Base-by-base conservation (phyloP, 169 alveolate genomes). In the Plasmodium adleri region DNA sequence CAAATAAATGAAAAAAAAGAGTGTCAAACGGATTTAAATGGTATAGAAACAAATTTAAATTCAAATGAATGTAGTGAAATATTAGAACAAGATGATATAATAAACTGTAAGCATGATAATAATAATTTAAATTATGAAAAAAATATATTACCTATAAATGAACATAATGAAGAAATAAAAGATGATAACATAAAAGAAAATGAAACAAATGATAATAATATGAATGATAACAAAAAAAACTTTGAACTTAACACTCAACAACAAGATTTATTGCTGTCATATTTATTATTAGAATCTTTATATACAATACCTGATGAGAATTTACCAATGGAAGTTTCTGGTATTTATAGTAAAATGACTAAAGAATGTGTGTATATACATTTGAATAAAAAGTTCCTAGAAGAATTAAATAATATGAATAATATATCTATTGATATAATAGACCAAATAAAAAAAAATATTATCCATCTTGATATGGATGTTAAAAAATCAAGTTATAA, bases 241-340 rank as follows among this genome's bases (percentile, higher is more conserved):
- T 67, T 85, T 45, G 72, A 54, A 32, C 49, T 91, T 28, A 71
- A 67, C 8, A 56, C 49, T 24, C 63, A 68, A 54, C 92, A 87
- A 22, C 93, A 87, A 45, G 94, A 91, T 72, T 22, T 32, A 22
- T 63, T 74, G n/a, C 17, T 91, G 1, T 72, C 88, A 24, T 50
- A 62, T 32, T 76, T 88, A 7, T 74, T 91, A 24, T 88, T 91
- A 3, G 93, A 91, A 72, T 75, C 86, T 58, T 12, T 76, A 13
- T 87, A 91, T 39, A 62, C 64, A 5, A 24, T 91, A 3, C 47
- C 39, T 13, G 94, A 86, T 60, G 88, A 74, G 0, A 72, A 75
- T 58, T 66, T 91, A 9, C 94, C 94, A n/a, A 49, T 91, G 63
- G 94, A 91, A 47, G 85, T 86, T 13, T 87, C 93, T n/a, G 94